Evolutionary conservation across 2,329 filamentous ascomycete species (phyloP).

Genomic region (Colletotrichum sp.): DNA sequence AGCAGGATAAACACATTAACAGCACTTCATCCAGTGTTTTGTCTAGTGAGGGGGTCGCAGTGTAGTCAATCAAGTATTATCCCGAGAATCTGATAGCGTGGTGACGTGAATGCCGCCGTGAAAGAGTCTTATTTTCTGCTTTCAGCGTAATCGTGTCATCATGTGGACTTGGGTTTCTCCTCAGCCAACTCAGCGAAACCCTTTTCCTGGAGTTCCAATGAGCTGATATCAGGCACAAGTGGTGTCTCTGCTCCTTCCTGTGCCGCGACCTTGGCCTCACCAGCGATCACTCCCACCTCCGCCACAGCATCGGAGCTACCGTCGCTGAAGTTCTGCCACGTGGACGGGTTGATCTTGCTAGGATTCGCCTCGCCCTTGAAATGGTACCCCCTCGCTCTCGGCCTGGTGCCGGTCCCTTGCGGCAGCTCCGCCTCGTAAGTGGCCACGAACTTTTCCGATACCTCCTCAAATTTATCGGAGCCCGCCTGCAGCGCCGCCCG

Average conservation of each 20-base stretch:
- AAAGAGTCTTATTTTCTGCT: neutral
- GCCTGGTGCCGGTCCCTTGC: slow-evolving; percentile 75
- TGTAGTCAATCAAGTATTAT: neutral
- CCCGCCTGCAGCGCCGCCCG: slow-evolving; percentile 68
- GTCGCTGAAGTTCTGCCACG: slow-evolving; percentile 63
- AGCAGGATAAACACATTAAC: neutral
- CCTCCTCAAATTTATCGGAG: slow-evolving; percentile 62
- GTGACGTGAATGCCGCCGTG: rapidly evolving
- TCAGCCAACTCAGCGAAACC: slow-evolving; percentile 51
- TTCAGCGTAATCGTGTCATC: neutral
- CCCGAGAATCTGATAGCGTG: neutral
- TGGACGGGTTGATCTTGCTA: slow-evolving; percentile 70
- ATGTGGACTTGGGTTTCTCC: slow-evolving; percentile 31
- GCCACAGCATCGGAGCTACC: slow-evolving; percentile 23
- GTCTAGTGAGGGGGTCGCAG: neutral
- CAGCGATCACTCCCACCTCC: slow-evolving; percentile 35
- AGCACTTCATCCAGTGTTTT: neutral
- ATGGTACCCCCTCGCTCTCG: slow-evolving; percentile 82
- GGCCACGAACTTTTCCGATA: slow-evolving; percentile 44
- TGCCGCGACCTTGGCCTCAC: slow-evolving; percentile 45
- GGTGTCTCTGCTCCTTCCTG: slow-evolving; percentile 43
- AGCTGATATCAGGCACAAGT: slow-evolving; percentile 50
- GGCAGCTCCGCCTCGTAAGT: slow-evolving; percentile 77
- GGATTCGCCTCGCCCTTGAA: slow-evolving; percentile 73
- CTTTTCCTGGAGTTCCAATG: slow-evolving; percentile 57